Conservation (phyloP, 805 yeast species). For the Lachancea waltii region DNA sequence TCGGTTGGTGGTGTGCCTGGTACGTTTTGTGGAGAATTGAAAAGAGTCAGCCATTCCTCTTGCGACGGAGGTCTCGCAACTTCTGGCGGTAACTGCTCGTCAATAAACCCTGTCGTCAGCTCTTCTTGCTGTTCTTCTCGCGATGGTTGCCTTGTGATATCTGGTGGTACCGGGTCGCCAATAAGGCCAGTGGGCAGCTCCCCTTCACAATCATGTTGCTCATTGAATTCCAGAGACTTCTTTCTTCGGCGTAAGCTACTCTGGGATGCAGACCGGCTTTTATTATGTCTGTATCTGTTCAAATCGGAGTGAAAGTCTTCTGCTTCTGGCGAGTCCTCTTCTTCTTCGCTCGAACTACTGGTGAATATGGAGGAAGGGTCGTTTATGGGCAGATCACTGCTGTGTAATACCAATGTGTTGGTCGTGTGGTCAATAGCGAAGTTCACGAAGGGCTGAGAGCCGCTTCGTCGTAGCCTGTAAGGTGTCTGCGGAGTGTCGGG, state of each 20-base stretch:
- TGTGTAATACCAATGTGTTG: neutral
- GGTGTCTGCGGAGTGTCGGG: neutral
- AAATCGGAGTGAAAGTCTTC: too few species aligned
- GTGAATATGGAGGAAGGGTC: neutral
- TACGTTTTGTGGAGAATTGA: neutral
- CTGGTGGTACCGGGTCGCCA: too few species aligned
- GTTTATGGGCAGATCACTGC: neutral
- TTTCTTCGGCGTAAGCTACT: too few species aligned
- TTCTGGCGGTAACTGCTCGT: neutral
- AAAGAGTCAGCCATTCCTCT: neutral
- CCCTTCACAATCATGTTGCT: too few species aligned
- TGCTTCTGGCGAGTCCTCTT: neutral
- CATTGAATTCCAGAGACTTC: too few species aligned
- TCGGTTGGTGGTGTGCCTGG: slow-evolving; percentile 1
- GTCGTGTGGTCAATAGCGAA: neutral
- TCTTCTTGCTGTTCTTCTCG: neutral
- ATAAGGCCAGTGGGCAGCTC: too few species aligned
- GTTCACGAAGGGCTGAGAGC: neutral
- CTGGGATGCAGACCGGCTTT: too few species aligned
- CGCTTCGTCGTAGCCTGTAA: neutral
- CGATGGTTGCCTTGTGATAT: too few species aligned
- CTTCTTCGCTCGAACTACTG: neutral
- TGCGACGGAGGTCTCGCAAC: neutral
- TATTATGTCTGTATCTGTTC: too few species aligned
- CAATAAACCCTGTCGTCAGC: neutral